Evolutionary conservation across 176 grass and related monocot species (phyloP), one percentile per base, ranked within the genome.

Genomic region (Aegilops speltoides): DNA sequence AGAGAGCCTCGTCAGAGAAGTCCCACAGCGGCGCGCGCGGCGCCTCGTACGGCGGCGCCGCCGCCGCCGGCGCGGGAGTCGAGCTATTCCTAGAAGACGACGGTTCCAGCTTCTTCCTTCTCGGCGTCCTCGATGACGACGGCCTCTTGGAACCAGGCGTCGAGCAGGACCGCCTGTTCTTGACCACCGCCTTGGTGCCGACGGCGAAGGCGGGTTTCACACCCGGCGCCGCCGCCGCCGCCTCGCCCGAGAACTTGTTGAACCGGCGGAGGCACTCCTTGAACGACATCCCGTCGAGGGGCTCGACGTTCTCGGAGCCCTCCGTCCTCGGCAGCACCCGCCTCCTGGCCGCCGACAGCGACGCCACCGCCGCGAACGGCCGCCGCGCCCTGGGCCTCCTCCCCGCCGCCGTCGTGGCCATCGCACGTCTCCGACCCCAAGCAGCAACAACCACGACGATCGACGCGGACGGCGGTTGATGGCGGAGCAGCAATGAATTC

Each of bases 351-450:
- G 43, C 31, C 29, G 73, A 52, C 29, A 82, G 38, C 64, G 84
- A 69, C 33, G 13, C 59, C 9, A 89, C 77, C 43, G 57, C 57
- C 67, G 89, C 85, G 12, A 87, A 87, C 57, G 85, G 85, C 20
- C 80, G 32, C 59, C 89, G 80, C 34, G 56, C 43, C 19, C 76
- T 81, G 28, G 61, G 60, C 22, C 61, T 69, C 68, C 61, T 80
- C 88, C 59, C 17, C 79, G 80, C 85, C 1, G 81, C 73, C 2
- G 81, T 25, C 46, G 81, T 56, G 14, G 62, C 50, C 89, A 84
- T 77, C 46, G 23, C 4, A 71, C 68, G 2, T 60, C 79, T 4
- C 73, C 56, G 52, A 79, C 32, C 89, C 28, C 8, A 7, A 17
- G 14, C 17, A 3, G 2, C 25, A 22, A 79, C 32, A 50, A 50